Evolutionary conservation across 1,284 basidiomycete genomes (phyloP).

Genomic region (Schizophyllum commune): DNA sequence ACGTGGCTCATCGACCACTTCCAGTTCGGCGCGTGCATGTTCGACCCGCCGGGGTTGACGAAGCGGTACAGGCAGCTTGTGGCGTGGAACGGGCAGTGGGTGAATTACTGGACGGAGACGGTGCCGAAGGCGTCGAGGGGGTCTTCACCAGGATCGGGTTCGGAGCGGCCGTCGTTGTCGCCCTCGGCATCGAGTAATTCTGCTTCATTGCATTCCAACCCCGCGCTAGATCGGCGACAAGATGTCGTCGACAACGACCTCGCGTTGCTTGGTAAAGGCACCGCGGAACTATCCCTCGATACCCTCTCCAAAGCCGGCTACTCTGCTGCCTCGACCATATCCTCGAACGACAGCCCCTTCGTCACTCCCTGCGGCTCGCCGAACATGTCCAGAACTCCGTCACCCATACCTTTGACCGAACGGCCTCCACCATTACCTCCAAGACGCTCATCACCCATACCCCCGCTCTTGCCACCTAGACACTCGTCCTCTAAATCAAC

Average conservation of each 20-base stretch:
- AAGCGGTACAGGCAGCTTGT: conserved; percentile 38
- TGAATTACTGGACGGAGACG: conserved; percentile 50
- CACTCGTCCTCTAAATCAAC: too few species aligned
- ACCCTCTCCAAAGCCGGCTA: not conserved
- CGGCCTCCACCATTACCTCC: too few species aligned
- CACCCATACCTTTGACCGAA: conserved; percentile 1
- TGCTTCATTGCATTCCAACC: too few species aligned
- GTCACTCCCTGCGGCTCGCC: too few species aligned
- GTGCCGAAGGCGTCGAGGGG: conserved; percentile 13
- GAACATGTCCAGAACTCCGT: too few species aligned
- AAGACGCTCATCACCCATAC: too few species aligned
- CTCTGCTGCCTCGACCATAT: not conserved
- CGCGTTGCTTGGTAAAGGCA: not conserved
- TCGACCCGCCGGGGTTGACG: conserved; percentile 40
- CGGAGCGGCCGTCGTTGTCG: conserved; percentile 4
- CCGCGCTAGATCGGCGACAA: not conserved
- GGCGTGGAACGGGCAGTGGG: conserved; percentile 39
- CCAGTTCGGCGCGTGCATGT: conserved; percentile 50
- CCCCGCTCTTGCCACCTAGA: too few species aligned
- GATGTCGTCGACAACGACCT: not conserved
- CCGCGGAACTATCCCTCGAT: not conserved
- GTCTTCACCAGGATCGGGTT: too few species aligned
- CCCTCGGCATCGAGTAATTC: too few species aligned
- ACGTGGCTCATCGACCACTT: conserved; percentile 44
- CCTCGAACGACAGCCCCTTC: not conserved